Evolutionary conservation across 805 yeast genomes (phyloP).

Genomic region (Nakazawaea ishiwadae): DNA sequence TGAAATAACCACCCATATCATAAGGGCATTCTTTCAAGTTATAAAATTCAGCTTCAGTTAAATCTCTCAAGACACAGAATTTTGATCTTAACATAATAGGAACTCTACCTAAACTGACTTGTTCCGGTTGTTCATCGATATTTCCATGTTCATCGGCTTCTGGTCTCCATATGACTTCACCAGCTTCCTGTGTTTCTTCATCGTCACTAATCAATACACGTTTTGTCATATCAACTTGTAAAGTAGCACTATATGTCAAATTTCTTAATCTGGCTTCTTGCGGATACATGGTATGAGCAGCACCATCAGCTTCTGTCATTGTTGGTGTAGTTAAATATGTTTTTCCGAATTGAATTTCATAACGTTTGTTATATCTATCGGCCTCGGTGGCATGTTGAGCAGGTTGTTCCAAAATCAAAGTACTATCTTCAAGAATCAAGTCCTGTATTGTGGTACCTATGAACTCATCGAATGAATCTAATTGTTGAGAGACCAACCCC

Average conservation of each 20-base stretch:
- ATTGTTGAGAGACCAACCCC: conserved; percentile 96
- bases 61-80: conserved; percentile 87
- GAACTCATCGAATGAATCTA: conserved; percentile 97
- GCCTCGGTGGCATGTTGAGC: conserved; percentile 94
- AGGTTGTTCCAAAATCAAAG: conserved; percentile 92
- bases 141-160: conserved; percentile 42
- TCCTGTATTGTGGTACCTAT: conserved; percentile 96
- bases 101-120: conserved; percentile 91
- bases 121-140: conserved; percentile 57
- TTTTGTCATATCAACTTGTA: conserved; percentile 94
- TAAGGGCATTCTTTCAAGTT: conserved; percentile 97
- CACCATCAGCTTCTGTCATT: conserved; percentile 99
- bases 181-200: conserved; percentile 48
- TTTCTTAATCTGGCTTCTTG: conserved; percentile 97
- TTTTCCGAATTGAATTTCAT: conserved; percentile 96
- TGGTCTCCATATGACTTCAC: conserved; percentile 19
- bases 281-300: conserved; percentile 97
- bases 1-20: conserved; percentile 99
- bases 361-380: conserved; percentile 87
- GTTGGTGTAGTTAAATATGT: conserved; percentile 95
- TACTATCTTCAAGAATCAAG: conserved; percentile 92
- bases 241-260: conserved; percentile 92
- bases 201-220: conserved; percentile 82
- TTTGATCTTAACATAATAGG: conserved; percentile 97
- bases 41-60: conserved; percentile 89